Percentiles rank a stretch among this genome's conserved stretches.
phyloP scores from a whole-genome alignment of 2,329 filamentous ascomycete genomes.

The Neonectria coccinea region DNA sequence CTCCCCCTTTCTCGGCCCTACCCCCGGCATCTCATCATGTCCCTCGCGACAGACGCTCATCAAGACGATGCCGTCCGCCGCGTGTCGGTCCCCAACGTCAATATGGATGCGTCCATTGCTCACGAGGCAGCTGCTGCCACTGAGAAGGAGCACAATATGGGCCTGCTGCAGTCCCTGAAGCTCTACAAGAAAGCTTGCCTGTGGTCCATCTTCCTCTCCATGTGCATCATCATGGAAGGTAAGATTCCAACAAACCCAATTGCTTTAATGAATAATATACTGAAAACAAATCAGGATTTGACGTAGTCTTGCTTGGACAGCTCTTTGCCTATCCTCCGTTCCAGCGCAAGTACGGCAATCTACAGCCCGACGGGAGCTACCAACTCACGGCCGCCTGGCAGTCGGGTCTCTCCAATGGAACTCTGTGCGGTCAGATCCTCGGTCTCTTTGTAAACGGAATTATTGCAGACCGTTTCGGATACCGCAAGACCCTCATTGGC shows the following conservation, averaged over 20 bases:
- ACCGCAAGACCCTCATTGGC: constrained; percentile 60
- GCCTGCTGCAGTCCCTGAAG: constrained; percentile 51
- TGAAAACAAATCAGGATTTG: constrained; percentile 44
- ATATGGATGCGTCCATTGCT: constrained; percentile 33
- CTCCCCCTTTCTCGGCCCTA: background rate
- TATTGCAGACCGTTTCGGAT: constrained; percentile 60
- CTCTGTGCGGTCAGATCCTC: constrained; percentile 61
- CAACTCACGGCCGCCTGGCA: constrained; percentile 65
- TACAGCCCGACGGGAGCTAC: constrained; percentile 53
- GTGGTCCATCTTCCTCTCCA: constrained; percentile 54
- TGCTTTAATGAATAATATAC: no score
- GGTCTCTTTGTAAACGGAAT: constrained; percentile 63
- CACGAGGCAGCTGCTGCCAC: constrained; percentile 46
- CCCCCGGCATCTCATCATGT: constrained; percentile 27
- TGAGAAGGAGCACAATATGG: constrained; percentile 51
- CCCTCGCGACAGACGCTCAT: constrained; percentile 8
- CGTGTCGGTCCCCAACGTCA: constrained; percentile 21
- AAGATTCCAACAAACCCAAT: no score
- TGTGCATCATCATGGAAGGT: constrained; percentile 55
- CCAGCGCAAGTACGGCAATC: constrained; percentile 54
- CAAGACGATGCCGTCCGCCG: constrained; percentile 28
- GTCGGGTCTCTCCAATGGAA: constrained; percentile 61
- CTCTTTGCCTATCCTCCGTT: constrained; percentile 57
- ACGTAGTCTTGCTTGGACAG: constrained; percentile 53
- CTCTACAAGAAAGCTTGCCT: constrained; percentile 54